These are phyloP conservation scores for Cordyceps tenuipes DNA, from an alignment of 2,329 filamentous ascomycete species.

Conservation along the genomic window DNA sequence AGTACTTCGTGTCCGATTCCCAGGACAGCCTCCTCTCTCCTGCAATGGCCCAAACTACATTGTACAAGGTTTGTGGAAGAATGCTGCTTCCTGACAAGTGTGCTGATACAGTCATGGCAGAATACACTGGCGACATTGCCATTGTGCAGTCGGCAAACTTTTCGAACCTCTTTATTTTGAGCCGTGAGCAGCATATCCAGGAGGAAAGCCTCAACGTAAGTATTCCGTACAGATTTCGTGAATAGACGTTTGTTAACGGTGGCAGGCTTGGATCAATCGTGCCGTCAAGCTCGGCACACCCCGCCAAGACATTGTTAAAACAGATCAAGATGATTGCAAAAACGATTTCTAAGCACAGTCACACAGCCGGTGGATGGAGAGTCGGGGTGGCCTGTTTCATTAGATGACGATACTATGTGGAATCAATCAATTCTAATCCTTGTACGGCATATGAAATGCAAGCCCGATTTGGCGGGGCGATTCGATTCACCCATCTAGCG, in stretches of 20 bases:
- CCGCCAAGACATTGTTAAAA: slow-evolving; percentile 21
- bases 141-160: slow-evolving; percentile 26
- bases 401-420: not conserved
- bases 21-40: slow-evolving; percentile 20
- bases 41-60: slow-evolving; percentile 27
- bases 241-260: not conserved
- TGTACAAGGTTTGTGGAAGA: slow-evolving; percentile 22
- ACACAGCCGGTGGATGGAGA: not conserved
- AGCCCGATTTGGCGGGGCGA: slow-evolving; percentile 7
- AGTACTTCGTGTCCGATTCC: slow-evolving; percentile 25
- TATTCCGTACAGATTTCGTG: not conserved
- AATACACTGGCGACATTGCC: slow-evolving; percentile 24
- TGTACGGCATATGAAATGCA: not conserved
- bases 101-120: slow-evolving; percentile 10
- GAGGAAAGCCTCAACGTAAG: slow-evolving; percentile 22
- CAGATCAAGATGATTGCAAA: slow-evolving; percentile 19
- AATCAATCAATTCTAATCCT: not conserved
- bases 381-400: too few species aligned
- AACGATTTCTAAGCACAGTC: slow-evolving; percentile 5
- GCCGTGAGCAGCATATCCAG: slow-evolving; percentile 21
- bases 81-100: not conserved
- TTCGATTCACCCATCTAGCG: slow-evolving; percentile 3
- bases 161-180: slow-evolving; percentile 25
- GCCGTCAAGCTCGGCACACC: slow-evolving; percentile 20
- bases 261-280: slow-evolving; percentile 20